Percentiles rank a stretch among this genome's conserved stretches.
Conservation (phyloP, 805 yeast genomes). For the Nakazawaea molendinolei region DNA sequence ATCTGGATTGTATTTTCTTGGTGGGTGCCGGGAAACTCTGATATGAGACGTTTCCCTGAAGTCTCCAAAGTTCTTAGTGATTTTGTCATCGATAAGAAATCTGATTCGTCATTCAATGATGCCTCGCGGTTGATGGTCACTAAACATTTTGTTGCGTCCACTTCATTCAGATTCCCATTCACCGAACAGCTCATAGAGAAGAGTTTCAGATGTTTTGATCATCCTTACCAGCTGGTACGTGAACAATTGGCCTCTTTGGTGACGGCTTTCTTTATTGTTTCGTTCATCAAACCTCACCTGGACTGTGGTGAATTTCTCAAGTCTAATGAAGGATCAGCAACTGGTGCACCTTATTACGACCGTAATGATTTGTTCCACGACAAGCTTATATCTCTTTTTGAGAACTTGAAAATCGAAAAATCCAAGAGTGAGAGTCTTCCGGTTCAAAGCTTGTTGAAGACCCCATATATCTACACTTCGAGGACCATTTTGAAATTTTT, state of each 20-base stretch:
- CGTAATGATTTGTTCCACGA: background rate
- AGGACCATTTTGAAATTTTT: constrained; percentile 63
- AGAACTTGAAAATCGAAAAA: constrained; percentile 31
- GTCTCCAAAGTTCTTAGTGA: constrained; percentile 38
- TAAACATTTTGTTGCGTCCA: constrained; percentile 39
- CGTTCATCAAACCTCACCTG: constrained; percentile 35
- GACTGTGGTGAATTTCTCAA: constrained; percentile 33
- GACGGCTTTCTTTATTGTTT: constrained; percentile 35
- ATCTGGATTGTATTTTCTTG: constrained; percentile 75
- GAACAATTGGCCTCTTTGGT: constrained; percentile 58
- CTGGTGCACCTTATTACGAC: constrained; percentile 21
- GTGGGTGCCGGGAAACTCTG: constrained; percentile 66
- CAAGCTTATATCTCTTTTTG: constrained; percentile 20
- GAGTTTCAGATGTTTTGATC: constrained; percentile 44
- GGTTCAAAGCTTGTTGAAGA: constrained; percentile 51
- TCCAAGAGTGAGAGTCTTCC: constrained; percentile 24
- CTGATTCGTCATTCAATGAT: constrained; percentile 59
- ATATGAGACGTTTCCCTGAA: constrained; percentile 57
- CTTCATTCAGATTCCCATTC: constrained; percentile 49
- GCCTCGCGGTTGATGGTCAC: constrained; percentile 55
- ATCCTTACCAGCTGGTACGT: constrained; percentile 70
- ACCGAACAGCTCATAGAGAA: constrained; percentile 37
- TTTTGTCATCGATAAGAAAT: constrained; percentile 39
- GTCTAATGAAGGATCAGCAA: constrained; percentile 26
- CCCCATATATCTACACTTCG: constrained; percentile 56